Percentiles rank a stretch among this genome's conserved stretches.
Conservation (phyloP, 805 yeast species). For the Schizosaccharomyces cryophilus region DNA sequence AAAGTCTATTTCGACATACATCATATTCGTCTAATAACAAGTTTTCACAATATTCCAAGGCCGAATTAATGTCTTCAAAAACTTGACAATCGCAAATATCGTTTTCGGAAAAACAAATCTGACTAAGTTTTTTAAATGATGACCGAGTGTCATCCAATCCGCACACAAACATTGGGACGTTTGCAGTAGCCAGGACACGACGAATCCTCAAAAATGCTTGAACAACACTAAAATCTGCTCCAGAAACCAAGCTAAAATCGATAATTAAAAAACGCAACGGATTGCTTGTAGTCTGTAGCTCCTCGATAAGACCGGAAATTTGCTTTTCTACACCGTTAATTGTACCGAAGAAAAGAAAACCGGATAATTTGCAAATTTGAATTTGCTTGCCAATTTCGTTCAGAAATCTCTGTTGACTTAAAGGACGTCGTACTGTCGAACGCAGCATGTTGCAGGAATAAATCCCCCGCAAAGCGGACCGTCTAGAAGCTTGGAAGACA, state of each 20-base stretch:
- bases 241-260: slow-evolving; percentile 59
- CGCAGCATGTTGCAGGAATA: slow-evolving; percentile 74
- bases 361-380: slow-evolving; percentile 63
- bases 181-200: slow-evolving; percentile 44
- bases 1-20: slow-evolving; percentile 1
- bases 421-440: slow-evolving; percentile 79
- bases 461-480: slow-evolving; percentile 56
- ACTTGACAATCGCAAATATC: slow-evolving; percentile 25
- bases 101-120: slow-evolving; percentile 33
- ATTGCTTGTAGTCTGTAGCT: slow-evolving; percentile 18
- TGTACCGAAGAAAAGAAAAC: slow-evolving; percentile 82
- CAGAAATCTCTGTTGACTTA: slow-evolving; percentile 64
- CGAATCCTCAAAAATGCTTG: slow-evolving; percentile 79
- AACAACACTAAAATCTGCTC: slow-evolving; percentile 82
- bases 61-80: slow-evolving; percentile 46
- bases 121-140: slow-evolving; percentile 54
- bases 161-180: slow-evolving; percentile 49
- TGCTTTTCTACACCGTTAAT: slow-evolving; percentile 71
- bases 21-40: slow-evolving; percentile 41
- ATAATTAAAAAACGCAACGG: slow-evolving; percentile 62
- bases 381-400: slow-evolving; percentile 75
- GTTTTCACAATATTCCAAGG: slow-evolving; percentile 93
- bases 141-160: slow-evolving; percentile 44
- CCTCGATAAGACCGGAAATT: slow-evolving; percentile 40
- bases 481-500: slow-evolving; percentile 72